Base-by-base conservation (phyloP, 2,329 filamentous ascomycete species). In the Aspergillus brasiliensis region DNA sequence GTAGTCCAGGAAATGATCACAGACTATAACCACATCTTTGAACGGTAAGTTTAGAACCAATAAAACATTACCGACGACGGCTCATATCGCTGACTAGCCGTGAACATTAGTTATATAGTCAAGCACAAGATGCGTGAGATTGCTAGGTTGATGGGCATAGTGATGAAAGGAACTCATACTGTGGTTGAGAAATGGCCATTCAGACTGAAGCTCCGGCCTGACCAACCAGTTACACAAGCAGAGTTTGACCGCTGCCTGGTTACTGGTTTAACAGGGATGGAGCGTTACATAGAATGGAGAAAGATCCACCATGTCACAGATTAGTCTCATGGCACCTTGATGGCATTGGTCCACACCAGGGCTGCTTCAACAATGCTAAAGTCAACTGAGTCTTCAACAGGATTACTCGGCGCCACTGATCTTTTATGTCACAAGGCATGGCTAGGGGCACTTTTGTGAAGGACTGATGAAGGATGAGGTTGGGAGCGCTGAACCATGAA, bases 231-330 rank as follows among this genome's bases (percentile, higher is more conserved):
- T 0, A 69, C 73, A 0, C 66, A 72, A 42, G 63, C 67, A 13
- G 75, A 76, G 59, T 77, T 78, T 63, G 66, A 73, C 7, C n/a
- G 60, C 28, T 10, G 66, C 13, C 21, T 66, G 4, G 27, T 38
- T n/a, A 46, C 34, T n/a, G 57, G 57, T 1, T 10, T 55, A 25
- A 28, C 38, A 1, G 67, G 69, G 0, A 54, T 56, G 15, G 70
- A 75, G 59, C 57, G 73, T n/a, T 76, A 75, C 59, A 61, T 76
- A 31, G 74, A 77, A 57, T 73, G 73, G 66, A 62, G 67, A 57
- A 68, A 65, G 17, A 13, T 47, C 3, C 37, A 17, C 1, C 34
- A 15, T 25, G 3, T 25, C 25, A 6, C 25, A 25, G 7, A 25
- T 25, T 25, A 25, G 25, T 25, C 4, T 5, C 7, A 25, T 6